Conservation (phyloP, 345 rosid genomes). For the Psidium friedrichsthalianum region DNA sequence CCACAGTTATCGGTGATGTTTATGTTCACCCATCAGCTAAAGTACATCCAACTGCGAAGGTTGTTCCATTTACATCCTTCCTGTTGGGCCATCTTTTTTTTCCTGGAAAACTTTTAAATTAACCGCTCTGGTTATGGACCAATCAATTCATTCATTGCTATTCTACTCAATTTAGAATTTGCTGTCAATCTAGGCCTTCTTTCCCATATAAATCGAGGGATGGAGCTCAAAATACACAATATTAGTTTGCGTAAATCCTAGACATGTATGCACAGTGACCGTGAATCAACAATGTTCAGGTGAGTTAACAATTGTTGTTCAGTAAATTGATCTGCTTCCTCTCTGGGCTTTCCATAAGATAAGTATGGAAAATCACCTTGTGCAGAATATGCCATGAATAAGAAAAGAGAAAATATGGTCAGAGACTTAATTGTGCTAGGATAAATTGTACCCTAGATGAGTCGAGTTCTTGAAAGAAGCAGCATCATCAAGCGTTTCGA, state of each 20-base stretch:
- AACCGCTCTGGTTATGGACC: background rate
- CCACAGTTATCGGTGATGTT: conserved; percentile 56
- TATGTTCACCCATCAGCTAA: conserved; percentile 78
- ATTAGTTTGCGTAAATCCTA: background rate
- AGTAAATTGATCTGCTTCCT: background rate
- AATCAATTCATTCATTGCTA: background rate
- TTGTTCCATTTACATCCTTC: background rate
- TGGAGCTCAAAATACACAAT: background rate
- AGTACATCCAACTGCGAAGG: conserved; percentile 84
- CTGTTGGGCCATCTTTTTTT: background rate
- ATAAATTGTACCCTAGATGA: background rate
- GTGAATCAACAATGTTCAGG: background rate
- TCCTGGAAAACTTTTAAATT: background rate
- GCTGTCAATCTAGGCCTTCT: background rate
- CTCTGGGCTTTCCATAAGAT: background rate
- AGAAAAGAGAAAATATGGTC: background rate
- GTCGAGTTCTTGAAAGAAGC: background rate
- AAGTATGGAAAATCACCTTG: background rate
- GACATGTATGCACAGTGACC: background rate
- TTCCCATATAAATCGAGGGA: background rate
- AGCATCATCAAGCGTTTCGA: background rate
- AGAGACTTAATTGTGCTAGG: background rate
- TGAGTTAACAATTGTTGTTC: background rate
- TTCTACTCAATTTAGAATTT: background rate
- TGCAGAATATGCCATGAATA: background rate